Base-by-base conservation (phyloP, 2,329 filamentous ascomycete genomes). In the Talaromyces rugulosus region DNA sequence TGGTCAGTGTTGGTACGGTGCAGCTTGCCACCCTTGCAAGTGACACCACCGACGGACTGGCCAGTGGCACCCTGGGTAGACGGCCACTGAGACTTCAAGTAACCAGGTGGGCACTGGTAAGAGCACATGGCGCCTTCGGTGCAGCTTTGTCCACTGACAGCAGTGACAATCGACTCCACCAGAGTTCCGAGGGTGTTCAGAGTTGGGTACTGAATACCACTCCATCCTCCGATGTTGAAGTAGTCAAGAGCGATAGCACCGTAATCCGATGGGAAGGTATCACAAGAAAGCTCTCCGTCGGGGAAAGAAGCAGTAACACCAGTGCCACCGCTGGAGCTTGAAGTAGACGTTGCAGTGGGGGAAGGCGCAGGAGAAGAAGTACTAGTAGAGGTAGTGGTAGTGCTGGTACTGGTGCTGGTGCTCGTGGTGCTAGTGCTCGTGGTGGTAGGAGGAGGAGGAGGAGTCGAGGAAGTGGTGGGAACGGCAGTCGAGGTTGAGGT, bases 31-130 rank as follows among this genome's bases (percentile, higher is more conserved):
- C 86, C 72, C 54, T 70, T 68, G 83, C 95, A 99, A 78, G 85
- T 86, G 18, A 98, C 79, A 68, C 95, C 95, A 75, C 95, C 95
- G 60, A 97, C 83, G 28, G 93, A 96, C 81, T 98, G 87, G 65
- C 88, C 88, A 58, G 87, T 91, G 42, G 81, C 72, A 61, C 94
- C 95, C 81, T 98, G 95, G 36, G 84, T 82, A 1, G 73, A 68
- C 54, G 95, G 92, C 89, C 92, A 98, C 74, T 98, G 94, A 3
- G 89, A 85, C 85, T 97, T 97, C 76, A 95, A 87, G 78, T 95
- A 96, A 53, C 94, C 94, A 31, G 87, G 79, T n/a, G 91, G 90
- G 82, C 95, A 99, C 61, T 91, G 88, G 72, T 98, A 98, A 1
- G 93, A 96, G 83, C 94, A 97, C 83, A 93, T 92, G 62, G 82